Evolutionary conservation across 306 rosid genomes (phyloP).

Genomic region (Sicyos baderoa): DNA sequence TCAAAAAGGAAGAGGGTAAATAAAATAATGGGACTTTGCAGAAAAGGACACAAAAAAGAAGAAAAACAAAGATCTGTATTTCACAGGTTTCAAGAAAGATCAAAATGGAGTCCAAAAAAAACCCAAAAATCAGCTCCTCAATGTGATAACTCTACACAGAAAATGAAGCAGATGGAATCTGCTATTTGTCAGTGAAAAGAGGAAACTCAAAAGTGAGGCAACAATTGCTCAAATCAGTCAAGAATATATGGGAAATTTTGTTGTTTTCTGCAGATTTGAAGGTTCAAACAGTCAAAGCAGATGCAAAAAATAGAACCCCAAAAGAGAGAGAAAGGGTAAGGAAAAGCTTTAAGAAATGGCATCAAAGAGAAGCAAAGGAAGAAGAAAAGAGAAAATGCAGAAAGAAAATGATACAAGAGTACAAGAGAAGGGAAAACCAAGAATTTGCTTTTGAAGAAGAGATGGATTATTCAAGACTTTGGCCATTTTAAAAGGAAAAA

Average conservation of each 20-base stretch:
- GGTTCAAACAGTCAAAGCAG: not conserved
- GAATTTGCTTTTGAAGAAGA: not conserved
- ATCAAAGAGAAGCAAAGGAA: too few species aligned
- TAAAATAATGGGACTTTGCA: not conserved
- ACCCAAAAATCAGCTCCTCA: slow-evolving; percentile 25
- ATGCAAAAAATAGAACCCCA: slow-evolving; percentile 11
- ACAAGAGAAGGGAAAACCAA: slow-evolving; percentile 11
- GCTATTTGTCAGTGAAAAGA: slow-evolving; percentile 21
- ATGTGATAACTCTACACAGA: slow-evolving; percentile 5
- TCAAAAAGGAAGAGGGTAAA: slow-evolving; percentile 26
- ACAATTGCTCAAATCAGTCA: slow-evolving; percentile 3
- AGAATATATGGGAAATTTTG: slow-evolving; percentile 14
- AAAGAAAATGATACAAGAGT: not conserved
- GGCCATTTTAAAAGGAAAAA: not conserved
- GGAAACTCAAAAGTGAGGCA: slow-evolving; percentile 31
- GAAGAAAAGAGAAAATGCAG: too few species aligned
- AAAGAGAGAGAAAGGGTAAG: not conserved
- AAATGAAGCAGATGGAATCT: slow-evolving; percentile 22
- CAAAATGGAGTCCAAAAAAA: slow-evolving; percentile 21
- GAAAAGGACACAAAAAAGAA: too few species aligned
- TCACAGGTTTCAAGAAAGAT: slow-evolving; percentile 29
- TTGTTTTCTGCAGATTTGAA: slow-evolving; percentile 26
- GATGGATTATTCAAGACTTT: slow-evolving; percentile 12
- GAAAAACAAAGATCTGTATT: slow-evolving; percentile 13
- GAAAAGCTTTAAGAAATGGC: too few species aligned